Conservation (phyloP, 148 eudicot species). For the Cornus florida region DNA sequence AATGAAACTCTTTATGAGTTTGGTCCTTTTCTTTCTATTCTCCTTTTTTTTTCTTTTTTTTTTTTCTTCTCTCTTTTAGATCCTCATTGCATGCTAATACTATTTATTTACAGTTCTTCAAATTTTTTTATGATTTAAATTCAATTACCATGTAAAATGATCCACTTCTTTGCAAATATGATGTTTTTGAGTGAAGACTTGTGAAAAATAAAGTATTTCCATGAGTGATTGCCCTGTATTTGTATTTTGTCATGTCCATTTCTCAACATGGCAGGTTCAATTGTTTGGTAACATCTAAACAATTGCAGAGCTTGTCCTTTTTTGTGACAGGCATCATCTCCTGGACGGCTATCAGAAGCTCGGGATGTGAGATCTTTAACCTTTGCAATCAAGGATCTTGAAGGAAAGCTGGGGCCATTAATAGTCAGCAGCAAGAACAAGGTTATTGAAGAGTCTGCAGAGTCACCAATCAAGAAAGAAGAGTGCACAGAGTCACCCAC, state of each 20-base stretch:
- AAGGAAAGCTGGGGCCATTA: constrained; percentile 62
- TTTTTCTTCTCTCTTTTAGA: too few species aligned
- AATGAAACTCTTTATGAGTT: too few species aligned
- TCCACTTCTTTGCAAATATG: not conserved
- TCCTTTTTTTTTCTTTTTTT: too few species aligned
- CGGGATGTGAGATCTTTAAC: constrained; percentile 73
- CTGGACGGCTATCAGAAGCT: constrained; percentile 51
- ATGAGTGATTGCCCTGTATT: not conserved
- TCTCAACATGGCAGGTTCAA: not conserved
- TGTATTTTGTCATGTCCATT: not conserved
- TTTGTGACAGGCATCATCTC: constrained; percentile 44
- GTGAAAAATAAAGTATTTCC: not conserved
- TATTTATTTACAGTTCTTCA: too few species aligned
- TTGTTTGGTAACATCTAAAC: too few species aligned
- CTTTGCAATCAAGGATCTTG: constrained; percentile 53
- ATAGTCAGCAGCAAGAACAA: constrained; percentile 20
- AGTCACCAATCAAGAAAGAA: constrained; percentile 3
- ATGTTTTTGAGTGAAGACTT: not conserved
- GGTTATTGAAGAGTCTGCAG: constrained; percentile 3
- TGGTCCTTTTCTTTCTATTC: too few species aligned
- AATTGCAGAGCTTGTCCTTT: not conserved
- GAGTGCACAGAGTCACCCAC: not conserved
- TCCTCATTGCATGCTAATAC: too few species aligned
- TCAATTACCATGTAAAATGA: too few species aligned
- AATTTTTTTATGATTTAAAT: too few species aligned